These are phyloP conservation scores for Brettanomyces naardenensis DNA, from an alignment of 805 yeast genomes.

Conservation along the genomic window DNA sequence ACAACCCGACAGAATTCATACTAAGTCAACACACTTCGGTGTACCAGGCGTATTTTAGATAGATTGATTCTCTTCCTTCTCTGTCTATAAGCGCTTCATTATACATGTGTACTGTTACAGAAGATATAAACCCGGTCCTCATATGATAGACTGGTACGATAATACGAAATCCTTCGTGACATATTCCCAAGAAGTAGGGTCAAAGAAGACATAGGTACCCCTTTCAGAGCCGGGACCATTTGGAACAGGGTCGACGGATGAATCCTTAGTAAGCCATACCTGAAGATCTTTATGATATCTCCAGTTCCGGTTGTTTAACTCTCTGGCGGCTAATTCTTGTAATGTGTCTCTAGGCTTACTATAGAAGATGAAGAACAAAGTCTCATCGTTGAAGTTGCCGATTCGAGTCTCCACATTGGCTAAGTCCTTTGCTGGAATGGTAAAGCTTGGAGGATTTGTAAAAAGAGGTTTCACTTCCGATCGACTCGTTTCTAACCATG, in stretches of 20 bases:
- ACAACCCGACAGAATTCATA: too few relatives aligned
- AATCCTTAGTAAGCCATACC: constrained; percentile 95
- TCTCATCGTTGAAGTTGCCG: constrained; percentile 74
- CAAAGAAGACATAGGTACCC: constrained; percentile 90
- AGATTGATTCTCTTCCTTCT: not conserved
- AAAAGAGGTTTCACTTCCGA: constrained; percentile 86
- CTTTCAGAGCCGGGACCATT: constrained; percentile 77
- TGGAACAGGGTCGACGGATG: constrained; percentile 74
- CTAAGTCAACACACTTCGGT: too few relatives aligned
- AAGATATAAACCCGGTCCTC: not conserved
- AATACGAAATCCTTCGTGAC: constrained; percentile 63
- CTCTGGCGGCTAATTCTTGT: constrained; percentile 91
- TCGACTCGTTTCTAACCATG: constrained; percentile 91
- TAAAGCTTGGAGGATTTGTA: constrained; percentile 52
- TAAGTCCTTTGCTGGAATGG: constrained; percentile 15
- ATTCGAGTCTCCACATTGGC: constrained; percentile 32
- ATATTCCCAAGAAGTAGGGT: constrained; percentile 93
- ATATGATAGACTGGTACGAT: constrained; percentile 36
- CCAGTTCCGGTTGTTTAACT: constrained; percentile 90
- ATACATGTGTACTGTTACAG: not conserved
- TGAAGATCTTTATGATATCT: constrained; percentile 92
- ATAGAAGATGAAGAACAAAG: constrained; percentile 87
- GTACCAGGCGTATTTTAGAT: too few relatives aligned
- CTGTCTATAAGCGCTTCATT: too few relatives aligned
- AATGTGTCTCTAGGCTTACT: constrained; percentile 87